Conservation (phyloP, 805 yeast species). For the Nakazawaea populi region DNA sequence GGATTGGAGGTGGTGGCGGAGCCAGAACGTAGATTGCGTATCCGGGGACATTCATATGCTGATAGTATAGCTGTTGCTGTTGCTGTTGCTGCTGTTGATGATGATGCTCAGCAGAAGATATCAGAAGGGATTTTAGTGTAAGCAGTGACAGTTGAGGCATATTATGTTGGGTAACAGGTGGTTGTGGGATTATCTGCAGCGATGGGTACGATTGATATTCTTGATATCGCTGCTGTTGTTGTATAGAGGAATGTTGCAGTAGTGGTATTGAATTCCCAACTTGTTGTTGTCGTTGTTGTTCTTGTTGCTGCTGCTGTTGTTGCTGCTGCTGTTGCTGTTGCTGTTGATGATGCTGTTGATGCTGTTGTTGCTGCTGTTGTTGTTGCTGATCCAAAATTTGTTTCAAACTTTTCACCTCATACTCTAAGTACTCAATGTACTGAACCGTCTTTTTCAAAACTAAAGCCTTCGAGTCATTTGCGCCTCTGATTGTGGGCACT, state of each 20-base stretch:
- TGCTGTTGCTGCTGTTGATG: not conserved
- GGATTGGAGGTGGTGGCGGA: not conserved
- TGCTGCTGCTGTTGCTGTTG: slow-evolving; percentile 1
- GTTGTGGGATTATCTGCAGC: slow-evolving; percentile 2
- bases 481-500: slow-evolving; percentile 34
- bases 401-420: slow-evolving; percentile 18
- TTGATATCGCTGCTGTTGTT: not conserved
- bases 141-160: not conserved
- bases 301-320: not conserved
- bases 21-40: not conserved
- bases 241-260: not conserved
- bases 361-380: slow-evolving; percentile 8
- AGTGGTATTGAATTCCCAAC: not conserved
- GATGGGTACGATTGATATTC: not conserved
- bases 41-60: not conserved
- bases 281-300: not conserved
- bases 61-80: not conserved
- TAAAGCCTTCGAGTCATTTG: slow-evolving; percentile 40
- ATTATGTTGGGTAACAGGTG: not conserved
- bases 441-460: slow-evolving; percentile 35
- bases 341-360: slow-evolving; percentile 3
- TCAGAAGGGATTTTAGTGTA: no score
- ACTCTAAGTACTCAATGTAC: slow-evolving; percentile 32
- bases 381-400: slow-evolving; percentile 13
- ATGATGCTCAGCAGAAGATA: no score